A percentile compares a stretch with the other conserved stretches of the same genome.
Evolutionary conservation across 306 rosid species (phyloP).

Genomic region (Casuarina cunninghamiana): DNA sequence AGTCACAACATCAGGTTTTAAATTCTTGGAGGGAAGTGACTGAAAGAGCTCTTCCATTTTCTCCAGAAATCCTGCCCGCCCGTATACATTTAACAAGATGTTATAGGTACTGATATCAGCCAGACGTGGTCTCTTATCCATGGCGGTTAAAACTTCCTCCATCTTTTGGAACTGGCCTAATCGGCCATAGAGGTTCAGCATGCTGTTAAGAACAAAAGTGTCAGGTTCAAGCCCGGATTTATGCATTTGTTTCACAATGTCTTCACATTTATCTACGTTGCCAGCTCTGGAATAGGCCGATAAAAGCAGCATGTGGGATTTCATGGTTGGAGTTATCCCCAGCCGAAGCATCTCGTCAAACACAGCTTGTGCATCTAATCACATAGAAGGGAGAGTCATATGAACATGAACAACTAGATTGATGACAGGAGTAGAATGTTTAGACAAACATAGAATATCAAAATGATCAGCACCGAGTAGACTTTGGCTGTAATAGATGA

Average conservation of each 20-base stretch:
- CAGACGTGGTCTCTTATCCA: conserved; percentile 61
- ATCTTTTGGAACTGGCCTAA: conserved; percentile 71
- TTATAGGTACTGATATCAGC: conserved; percentile 83
- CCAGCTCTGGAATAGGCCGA: conserved; percentile 77
- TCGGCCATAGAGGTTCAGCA: conserved; percentile 80
- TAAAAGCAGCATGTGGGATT: conserved; percentile 89
- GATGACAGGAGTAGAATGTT: neutral
- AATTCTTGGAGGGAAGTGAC: conserved; percentile 47
- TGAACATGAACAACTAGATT: neutral
- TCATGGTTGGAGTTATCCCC: conserved; percentile 89
- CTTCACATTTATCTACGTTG: conserved; percentile 71
- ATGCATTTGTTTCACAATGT: conserved; percentile 67
- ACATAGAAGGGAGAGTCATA: neutral
- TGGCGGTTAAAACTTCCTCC: conserved; percentile 69
- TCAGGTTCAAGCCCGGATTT: conserved; percentile 72
- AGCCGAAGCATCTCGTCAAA: conserved; percentile 81
- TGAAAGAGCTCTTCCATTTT: conserved; percentile 73
- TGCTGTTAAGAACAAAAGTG: conserved; percentile 78
- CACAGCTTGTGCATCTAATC: conserved; percentile 63
- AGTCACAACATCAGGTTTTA: conserved; percentile 86
- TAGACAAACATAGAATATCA: neutral
- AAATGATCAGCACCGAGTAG: neutral
- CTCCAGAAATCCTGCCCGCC: conserved; percentile 74
- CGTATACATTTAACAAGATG: conserved; percentile 75
- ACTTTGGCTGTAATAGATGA: neutral